phyloP scores from a whole-genome alignment of 2,329 filamentous ascomycete genomes.

The Cryphonectria parasitica region DNA sequence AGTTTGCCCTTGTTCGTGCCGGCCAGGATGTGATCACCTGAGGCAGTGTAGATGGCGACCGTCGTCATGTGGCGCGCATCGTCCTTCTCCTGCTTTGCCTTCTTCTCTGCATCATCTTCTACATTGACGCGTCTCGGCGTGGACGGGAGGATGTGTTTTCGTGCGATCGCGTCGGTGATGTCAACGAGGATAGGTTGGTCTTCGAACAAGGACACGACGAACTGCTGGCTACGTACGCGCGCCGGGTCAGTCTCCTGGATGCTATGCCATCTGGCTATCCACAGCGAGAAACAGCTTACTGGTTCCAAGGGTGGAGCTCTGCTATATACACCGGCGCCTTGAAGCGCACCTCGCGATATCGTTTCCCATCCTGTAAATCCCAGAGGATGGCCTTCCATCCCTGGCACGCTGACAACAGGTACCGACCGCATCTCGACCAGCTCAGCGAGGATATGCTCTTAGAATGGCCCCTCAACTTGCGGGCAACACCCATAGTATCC shows the following conservation, averaged over 20 bases:
- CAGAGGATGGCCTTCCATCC: slow-evolving; percentile 97
- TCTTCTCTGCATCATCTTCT: slow-evolving; percentile 69
- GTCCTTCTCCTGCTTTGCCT: slow-evolving; percentile 85
- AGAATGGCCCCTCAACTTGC: slow-evolving; percentile 91
- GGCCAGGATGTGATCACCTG: slow-evolving; percentile 85
- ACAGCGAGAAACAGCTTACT: slow-evolving; percentile 56
- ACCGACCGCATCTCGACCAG: slow-evolving; percentile 91
- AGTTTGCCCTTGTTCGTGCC: slow-evolving; percentile 96
- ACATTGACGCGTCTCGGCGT: slow-evolving; percentile 74
- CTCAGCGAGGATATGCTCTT: slow-evolving; percentile 92
- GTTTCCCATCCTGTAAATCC: slow-evolving; percentile 75
- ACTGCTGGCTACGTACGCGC: slow-evolving; percentile 69
- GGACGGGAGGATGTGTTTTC: slow-evolving; percentile 79
- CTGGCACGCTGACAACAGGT: slow-evolving; percentile 88
- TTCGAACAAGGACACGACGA: slow-evolving; percentile 92
- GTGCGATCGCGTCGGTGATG: slow-evolving; percentile 67
- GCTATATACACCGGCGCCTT: slow-evolving; percentile 94
- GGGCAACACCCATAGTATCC: slow-evolving; percentile 94
- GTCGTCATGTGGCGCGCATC: slow-evolving; percentile 96
- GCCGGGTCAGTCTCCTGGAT: slow-evolving; percentile 31
- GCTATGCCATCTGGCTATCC: neutral
- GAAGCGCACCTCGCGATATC: slow-evolving; percentile 85
- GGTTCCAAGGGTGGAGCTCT: slow-evolving; percentile 88
- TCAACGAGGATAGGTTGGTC: slow-evolving; percentile 90
- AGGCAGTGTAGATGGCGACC: slow-evolving; percentile 83